Conservation (phyloP, 2,329 filamentous ascomycete species). For the Paraphaeosphaeria minitans region DNA sequence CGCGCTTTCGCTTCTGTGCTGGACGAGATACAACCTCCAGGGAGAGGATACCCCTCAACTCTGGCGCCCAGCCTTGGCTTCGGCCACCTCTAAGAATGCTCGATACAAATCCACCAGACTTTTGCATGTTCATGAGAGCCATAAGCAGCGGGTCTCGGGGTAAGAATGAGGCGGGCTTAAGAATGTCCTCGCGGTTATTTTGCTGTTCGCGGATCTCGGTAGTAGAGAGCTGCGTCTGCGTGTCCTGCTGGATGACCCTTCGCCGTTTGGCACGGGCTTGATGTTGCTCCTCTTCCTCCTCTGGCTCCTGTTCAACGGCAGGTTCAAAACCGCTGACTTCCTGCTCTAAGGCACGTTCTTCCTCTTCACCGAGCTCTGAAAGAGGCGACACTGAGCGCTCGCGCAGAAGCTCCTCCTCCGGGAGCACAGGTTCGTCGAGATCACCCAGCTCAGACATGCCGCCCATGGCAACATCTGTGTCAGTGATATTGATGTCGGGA, state of each 20-base stretch:
- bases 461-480: conserved; percentile 52
- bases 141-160: conserved; percentile 86
- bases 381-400: conserved; percentile 59
- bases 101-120: conserved; percentile 85
- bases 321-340: conserved; percentile 54
- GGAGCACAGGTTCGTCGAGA: conserved; percentile 31
- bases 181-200: conserved; percentile 81
- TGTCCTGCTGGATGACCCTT: conserved; percentile 81
- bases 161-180: conserved; percentile 81
- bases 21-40: conserved; percentile 77
- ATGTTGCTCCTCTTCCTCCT: conserved; percentile 60
- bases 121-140: conserved; percentile 89
- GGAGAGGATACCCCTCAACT: conserved; percentile 90
- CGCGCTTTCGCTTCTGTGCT: conserved; percentile 91
- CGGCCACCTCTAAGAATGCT: conserved; percentile 83
- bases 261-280: conserved; percentile 77
- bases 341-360: conserved; percentile 68
- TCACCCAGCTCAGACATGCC: conserved; percentile 55
- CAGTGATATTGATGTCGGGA: conserved; percentile 35
- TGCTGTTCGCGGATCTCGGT: conserved; percentile 85
- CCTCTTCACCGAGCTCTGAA: conserved; percentile 57
- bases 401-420: conserved; percentile 56
- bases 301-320: conserved; percentile 57
- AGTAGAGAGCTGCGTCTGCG: conserved; percentile 76
- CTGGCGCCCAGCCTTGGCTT: conserved; percentile 83